Base-by-base conservation (phyloP, 768 basidiomycete genomes). In the Tubosaeta sp. region DNA sequence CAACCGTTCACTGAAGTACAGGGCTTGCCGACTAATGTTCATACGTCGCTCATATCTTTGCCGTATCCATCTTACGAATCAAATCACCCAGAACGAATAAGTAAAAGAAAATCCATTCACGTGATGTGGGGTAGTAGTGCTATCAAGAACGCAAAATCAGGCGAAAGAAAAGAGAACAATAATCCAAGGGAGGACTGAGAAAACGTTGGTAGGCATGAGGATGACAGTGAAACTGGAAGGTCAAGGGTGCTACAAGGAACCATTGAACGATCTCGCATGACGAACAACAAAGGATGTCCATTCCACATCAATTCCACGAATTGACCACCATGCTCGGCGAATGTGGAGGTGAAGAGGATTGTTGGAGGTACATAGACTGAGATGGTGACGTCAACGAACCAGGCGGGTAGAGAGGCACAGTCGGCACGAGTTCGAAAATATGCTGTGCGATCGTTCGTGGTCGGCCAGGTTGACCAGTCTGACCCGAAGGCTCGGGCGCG, bases 381-480 rank as follows among this genome's bases (percentile, higher is more conserved):
- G 80, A 70, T 4, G 82, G 83, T 0, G 83, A 83, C 7, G 77
- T 72, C 43, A 83, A 62, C 10, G 81, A 74, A 6, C 66, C 71
- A 16, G 72, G 71, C 4, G 68, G 67, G 46, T 66, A 72, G 1
- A 76, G 62, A 24, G 68, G 69, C 0, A 69, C 70, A 19, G 61
- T 73, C 24, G 58, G 75, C 14, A 89, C 81, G 19, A 92, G 78
- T 67, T 90, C 86, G 57, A 87, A 86, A 21, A 89, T 85, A 53
- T 84, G 82, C 55, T 89, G 87, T 6, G 80, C 81, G 16, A 85
- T 71, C 21, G 80, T 77, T 14, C 82, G 78, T 9, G 60, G 55
- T 43, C 76, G 58, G 6, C 69, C 55, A 47, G 69, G 60, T 25
- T 75, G 63, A 30, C 76, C 77, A 2, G 72, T 71, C 42, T 67